Evolutionary conservation across 495 filamentous ascomycete genomes (phyloP).

Genomic region (Thermothielavioides terrestris): DNA sequence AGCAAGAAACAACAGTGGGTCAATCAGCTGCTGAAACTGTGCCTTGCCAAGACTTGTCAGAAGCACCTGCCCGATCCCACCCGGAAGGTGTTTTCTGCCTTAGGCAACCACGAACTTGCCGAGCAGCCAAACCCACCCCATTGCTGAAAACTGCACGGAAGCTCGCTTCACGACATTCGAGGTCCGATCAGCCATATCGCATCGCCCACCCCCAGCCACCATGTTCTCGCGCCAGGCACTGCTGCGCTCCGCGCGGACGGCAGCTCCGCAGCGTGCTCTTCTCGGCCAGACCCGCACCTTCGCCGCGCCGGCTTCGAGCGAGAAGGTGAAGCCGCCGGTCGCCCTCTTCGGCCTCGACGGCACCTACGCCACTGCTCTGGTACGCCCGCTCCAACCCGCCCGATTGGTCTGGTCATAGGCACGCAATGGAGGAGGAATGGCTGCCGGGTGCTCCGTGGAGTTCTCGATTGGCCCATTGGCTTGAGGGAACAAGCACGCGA

Average conservation of each 20-base stretch:
- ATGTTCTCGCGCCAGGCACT: slow-evolving; percentile 58
- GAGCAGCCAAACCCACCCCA: slow-evolving; percentile 26
- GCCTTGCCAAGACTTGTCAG: background rate
- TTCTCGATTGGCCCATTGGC: too few relatives aligned
- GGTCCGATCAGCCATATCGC: slow-evolving; percentile 28
- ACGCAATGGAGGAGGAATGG: background rate
- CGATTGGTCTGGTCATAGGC: slow-evolving; percentile 8
- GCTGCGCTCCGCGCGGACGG: slow-evolving; percentile 48
- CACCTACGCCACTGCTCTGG: slow-evolving; percentile 95
- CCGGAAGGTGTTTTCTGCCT: slow-evolving; percentile 17
- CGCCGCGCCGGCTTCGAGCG: slow-evolving; percentile 54
- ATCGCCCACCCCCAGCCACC: slow-evolving; percentile 29
- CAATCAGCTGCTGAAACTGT: background rate
- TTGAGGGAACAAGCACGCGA: background rate
- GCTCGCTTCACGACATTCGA: slow-evolving; percentile 29
- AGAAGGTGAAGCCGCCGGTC: slow-evolving; percentile 73
- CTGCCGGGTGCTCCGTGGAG: too few relatives aligned
- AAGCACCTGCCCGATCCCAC: slow-evolving; percentile 4
- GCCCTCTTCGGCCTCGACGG: slow-evolving; percentile 92
- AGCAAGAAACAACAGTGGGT: background rate
- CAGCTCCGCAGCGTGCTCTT: slow-evolving; percentile 42
- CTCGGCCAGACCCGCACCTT: slow-evolving; percentile 53
- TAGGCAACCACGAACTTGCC: slow-evolving; percentile 27
- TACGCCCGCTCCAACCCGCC: slow-evolving; percentile 42
- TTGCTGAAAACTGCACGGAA: slow-evolving; percentile 26